These are phyloP conservation scores for Aspergillus terreus DNA, from an alignment of 2,329 filamentous ascomycete species.

Conservation along the genomic window DNA sequence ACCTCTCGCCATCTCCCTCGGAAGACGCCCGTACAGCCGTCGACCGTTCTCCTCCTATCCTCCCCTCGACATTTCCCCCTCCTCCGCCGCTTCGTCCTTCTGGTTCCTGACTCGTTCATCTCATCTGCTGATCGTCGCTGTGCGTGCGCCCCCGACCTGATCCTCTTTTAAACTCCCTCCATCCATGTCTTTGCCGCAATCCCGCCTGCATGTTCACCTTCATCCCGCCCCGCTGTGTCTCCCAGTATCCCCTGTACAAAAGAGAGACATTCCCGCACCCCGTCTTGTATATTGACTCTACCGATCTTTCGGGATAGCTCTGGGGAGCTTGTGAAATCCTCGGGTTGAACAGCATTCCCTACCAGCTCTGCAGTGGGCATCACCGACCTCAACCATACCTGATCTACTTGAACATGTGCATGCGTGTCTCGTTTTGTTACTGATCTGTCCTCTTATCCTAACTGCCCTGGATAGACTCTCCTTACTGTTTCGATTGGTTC, in stretches of 20 bases:
- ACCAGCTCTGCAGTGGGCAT: slow-evolving; percentile 17
- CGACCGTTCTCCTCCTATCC: slow-evolving; percentile 1
- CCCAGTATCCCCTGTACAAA: slow-evolving; percentile 9
- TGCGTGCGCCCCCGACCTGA: slow-evolving; percentile 14
- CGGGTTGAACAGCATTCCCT: slow-evolving; percentile 2
- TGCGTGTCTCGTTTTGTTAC: slow-evolving; percentile 44
- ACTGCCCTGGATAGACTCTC: slow-evolving; percentile 3
- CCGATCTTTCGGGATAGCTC: slow-evolving; percentile 10
- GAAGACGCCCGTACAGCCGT: too few relatives aligned
- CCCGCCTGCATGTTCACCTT: slow-evolving; percentile 6
- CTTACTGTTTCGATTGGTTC: slow-evolving; percentile 10
- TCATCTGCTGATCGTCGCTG: slow-evolving; percentile 18
- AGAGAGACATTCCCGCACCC: slow-evolving; percentile 6
- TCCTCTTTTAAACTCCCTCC: slow-evolving; percentile 22
- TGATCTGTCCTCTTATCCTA: slow-evolving; percentile 23
- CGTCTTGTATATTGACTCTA: slow-evolving; percentile 14
- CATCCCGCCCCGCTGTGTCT: slow-evolving; percentile 4
- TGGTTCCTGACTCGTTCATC: slow-evolving; percentile 10
- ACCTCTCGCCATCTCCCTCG: background rate
- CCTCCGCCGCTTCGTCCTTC: slow-evolving; percentile 7
- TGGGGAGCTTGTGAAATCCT: slow-evolving; percentile 4
- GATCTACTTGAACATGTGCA: slow-evolving; percentile 47
- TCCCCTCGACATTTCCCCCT: slow-evolving; percentile 1
- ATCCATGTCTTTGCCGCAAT: slow-evolving; percentile 27
- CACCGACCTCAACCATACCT: slow-evolving; percentile 15